phyloP scores from a whole-genome alignment of 345 rosid species.

The Linum tenue region DNA sequence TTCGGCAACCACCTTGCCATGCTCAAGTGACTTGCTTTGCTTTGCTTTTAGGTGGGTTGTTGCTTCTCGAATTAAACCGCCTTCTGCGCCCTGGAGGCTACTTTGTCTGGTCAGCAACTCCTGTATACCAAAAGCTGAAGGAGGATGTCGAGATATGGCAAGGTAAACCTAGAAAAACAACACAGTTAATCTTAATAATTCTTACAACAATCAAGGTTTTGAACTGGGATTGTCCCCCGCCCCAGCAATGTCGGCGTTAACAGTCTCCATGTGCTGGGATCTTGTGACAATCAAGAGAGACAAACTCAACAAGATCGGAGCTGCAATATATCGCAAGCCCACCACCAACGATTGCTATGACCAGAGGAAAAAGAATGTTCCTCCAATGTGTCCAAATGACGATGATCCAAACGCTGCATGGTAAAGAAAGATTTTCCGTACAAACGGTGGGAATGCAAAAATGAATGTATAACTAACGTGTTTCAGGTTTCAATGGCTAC shows the following conservation, averaged over 20 bases:
- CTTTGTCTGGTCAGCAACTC: slow-evolving; percentile 98
- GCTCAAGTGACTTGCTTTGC: not conserved
- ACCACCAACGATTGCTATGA: slow-evolving; percentile 65
- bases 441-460: not conserved
- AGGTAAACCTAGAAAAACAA: slow-evolving; percentile 29
- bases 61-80: slow-evolving; percentile 80
- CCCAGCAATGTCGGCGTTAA: slow-evolving; percentile 64
- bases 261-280: slow-evolving; percentile 77
- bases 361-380: slow-evolving; percentile 45
- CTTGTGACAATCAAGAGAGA: slow-evolving; percentile 76
- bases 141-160: slow-evolving; percentile 82
- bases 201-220: slow-evolving; percentile 10
- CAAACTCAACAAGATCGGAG: slow-evolving; percentile 59
- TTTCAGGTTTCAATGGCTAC: slow-evolving; percentile 1
- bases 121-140: slow-evolving; percentile 63
- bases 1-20: not conserved
- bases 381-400: slow-evolving; percentile 63
- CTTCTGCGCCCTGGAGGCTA: slow-evolving; percentile 86
- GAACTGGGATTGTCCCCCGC: slow-evolving; percentile 1
- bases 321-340: slow-evolving; percentile 77
- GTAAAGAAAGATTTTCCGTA: slow-evolving; percentile 19
- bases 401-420: slow-evolving; percentile 90
- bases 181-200: not conserved
- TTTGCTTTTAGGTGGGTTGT: slow-evolving; percentile 42
- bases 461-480: not conserved